These are phyloP conservation scores for Trichoderma gracile DNA, from an alignment of 2,329 filamentous ascomycete genomes.

Conservation along the genomic window DNA sequence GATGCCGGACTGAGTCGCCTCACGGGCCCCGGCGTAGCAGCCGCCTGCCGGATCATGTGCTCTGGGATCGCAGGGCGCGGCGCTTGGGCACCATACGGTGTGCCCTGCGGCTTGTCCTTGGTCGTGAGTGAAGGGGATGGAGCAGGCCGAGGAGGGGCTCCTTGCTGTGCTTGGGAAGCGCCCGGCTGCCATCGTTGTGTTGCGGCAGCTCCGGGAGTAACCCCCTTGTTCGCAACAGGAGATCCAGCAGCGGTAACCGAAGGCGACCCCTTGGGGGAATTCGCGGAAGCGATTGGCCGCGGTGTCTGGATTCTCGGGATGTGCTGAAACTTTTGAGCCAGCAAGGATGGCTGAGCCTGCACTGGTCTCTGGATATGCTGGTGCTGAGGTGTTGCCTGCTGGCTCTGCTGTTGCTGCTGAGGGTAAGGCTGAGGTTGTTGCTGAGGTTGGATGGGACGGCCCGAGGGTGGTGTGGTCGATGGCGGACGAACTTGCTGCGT, in stretches of 20 bases:
- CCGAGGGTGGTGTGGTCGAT: constrained; percentile 40
- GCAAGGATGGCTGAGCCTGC: constrained; percentile 8
- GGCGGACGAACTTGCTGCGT: constrained; percentile 36
- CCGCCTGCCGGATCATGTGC: constrained; percentile 44
- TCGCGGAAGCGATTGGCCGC: constrained; percentile 39
- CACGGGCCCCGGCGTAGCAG: constrained; percentile 37
- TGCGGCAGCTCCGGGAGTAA: neutral
- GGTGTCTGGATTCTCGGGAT: constrained; percentile 27
- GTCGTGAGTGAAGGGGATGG: constrained; percentile 33
- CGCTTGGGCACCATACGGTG: constrained; percentile 38
- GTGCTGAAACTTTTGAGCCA: constrained; percentile 27
- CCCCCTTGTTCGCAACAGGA: constrained; percentile 24
- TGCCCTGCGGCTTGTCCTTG: constrained; percentile 35
- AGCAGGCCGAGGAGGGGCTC: constrained; percentile 29
- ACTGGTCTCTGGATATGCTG: constrained; percentile 21
- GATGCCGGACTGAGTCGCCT: constrained; percentile 38
- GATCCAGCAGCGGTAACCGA: constrained; percentile 32
- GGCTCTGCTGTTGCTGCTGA: constrained; percentile 26
- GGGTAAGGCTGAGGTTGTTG: constrained; percentile 30
- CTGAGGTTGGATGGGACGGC: constrained; percentile 38
- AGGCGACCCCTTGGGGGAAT: constrained; percentile 31
- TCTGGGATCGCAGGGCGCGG: constrained; percentile 44
- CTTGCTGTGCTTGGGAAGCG: constrained; percentile 33
- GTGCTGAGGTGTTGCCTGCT: constrained; percentile 1
- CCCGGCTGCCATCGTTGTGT: constrained; percentile 40